Evolutionary conservation across 192 early-diverging fungal genomes (phyloP), one percentile per base, ranked within the genome.

Genomic region (Coemansia sp.): DNA sequence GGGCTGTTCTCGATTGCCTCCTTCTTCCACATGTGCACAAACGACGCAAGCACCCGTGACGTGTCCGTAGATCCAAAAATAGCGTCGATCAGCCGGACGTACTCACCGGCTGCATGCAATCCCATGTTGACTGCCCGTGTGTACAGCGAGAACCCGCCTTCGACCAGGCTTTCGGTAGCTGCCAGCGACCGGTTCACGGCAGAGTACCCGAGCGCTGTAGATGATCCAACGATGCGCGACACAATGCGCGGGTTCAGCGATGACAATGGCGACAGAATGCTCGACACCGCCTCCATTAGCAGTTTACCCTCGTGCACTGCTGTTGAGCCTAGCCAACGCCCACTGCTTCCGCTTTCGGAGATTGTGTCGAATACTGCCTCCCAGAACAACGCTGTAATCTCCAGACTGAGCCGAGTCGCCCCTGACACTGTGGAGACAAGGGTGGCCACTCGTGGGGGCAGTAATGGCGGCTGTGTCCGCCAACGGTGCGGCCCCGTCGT

Each of bases 41-140:
- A 85, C 19, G 91, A 87, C 1, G 91, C 88, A 25, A 95, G 73
- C 11, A 93, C 93, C 23, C 90, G 85, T 14, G 94, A 95, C 0
- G 96, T 94, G 68, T 98, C 95, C 5, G 93, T 97, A 2, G 91
- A 88, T 21, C 97, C 97, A 84, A 98, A 97, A 8, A 98, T 67
- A 4, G 92, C 94, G 79, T 97, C 97, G 39, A 98, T 85, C n/a
- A 94, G 76, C 1, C 90, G 87, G 12, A 96, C 94, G 24, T 87
- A 90, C 75, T 96, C 93, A 57, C 95, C 92, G 2, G 92, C 92
- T 19, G 90, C 86, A 32, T 82, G 75, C 52, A 90, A 66, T 21
- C 88, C 77, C 52, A 88, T 82, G 51, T 87, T 87, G 39, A 94
- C 84, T 8, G 91, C 90, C 19, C 83, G 84, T 45, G 92, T 89